phyloP scores from a whole-genome alignment of 371 early-diverging fungal genomes.

The Syncephalastrum racemosum region DNA sequence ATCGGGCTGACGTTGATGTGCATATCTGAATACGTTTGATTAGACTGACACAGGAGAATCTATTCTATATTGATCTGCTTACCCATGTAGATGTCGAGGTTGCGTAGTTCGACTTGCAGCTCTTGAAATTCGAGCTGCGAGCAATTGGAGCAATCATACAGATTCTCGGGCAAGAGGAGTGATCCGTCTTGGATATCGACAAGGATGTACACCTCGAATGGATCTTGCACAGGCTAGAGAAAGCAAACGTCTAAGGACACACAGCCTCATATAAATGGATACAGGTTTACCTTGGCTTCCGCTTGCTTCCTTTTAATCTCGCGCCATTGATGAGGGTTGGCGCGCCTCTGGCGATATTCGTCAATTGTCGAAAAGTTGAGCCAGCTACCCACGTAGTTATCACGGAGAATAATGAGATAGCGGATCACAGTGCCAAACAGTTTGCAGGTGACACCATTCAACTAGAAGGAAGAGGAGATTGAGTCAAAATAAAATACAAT shows the following conservation, averaged over 20 bases:
- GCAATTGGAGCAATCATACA: conserved; percentile 66
- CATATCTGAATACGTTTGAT: conserved; percentile 43
- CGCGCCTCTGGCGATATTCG: conserved; percentile 64
- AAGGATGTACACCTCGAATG: conserved; percentile 66
- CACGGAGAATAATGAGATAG: conserved; percentile 70
- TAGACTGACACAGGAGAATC: not conserved
- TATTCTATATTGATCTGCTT: not conserved
- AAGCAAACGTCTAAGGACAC: not conserved
- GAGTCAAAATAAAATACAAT: not conserved
- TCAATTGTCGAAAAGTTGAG: conserved; percentile 71
- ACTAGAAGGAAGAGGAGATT: conserved; percentile 23
- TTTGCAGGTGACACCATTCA: conserved; percentile 60
- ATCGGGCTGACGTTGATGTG: conserved; percentile 65
- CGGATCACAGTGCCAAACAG: conserved; percentile 73
- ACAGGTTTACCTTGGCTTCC: conserved; percentile 53
- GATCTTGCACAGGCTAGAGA: conserved; percentile 53
- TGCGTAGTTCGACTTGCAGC: conserved; percentile 67
- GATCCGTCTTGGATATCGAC: conserved; percentile 57
- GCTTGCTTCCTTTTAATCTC: conserved; percentile 54
- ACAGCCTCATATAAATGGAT: not conserved
- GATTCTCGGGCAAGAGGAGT: conserved; percentile 67
- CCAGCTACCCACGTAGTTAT: conserved; percentile 78
- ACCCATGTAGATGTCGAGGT: conserved; percentile 70
- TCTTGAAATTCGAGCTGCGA: conserved; percentile 65
- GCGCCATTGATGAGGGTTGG: conserved; percentile 46